Evolutionary conservation across 192 early-diverging fungal genomes (phyloP), one percentile per base, ranked within the genome.

Genomic region (Gonapodya prolifera): DNA sequence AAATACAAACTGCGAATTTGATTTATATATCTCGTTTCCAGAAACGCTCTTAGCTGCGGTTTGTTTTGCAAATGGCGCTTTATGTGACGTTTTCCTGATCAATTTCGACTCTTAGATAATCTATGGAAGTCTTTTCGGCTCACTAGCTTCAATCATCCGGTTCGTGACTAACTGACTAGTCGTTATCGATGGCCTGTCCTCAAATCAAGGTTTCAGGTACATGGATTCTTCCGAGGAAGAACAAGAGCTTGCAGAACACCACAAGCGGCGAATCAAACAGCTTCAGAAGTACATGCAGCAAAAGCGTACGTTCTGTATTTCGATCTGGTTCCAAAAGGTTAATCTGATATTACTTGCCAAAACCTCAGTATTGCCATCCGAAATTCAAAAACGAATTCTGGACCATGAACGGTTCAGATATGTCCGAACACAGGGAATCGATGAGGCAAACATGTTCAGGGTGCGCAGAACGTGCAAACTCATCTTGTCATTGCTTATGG

Each of bases 361-460:
- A n/a, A n/a, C n/a, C n/a, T n/a, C 23, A 61, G 45, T 13, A 0
- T 70, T 77, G 1, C 69, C 77, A 8, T 32, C 29, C 30, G 69
- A n/a, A 13, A 29, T 77, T 17, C 69, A 70, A 30, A 35, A 75
- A 33, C 35, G 35, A 33, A 79, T 80, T 28, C 23, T 79, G 28
- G 30, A 69, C 34, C 78, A 80, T 2, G 69, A 80, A 28, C 31
- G 78, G 33, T 73, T 78, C 28, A 2, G 18, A n/a, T 80, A 69
- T n/a, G 69, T 74, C 33, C 35, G 78, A 34, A 33, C 23, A 30
- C 78, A 79, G 29, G 80, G 80, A n/a, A 75, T 80, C 70, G 70
- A 80, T 70, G 80, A 80, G 69, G 69, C n/a, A 76, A 28, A 78
- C 23, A 34, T 80, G 34, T 80, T 80, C 69, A 61, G 45, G 45